Evolutionary conservation across 441 rosid species (phyloP), one percentile per base, ranked within the genome.

Genomic region (Mallotus japonicus): DNA sequence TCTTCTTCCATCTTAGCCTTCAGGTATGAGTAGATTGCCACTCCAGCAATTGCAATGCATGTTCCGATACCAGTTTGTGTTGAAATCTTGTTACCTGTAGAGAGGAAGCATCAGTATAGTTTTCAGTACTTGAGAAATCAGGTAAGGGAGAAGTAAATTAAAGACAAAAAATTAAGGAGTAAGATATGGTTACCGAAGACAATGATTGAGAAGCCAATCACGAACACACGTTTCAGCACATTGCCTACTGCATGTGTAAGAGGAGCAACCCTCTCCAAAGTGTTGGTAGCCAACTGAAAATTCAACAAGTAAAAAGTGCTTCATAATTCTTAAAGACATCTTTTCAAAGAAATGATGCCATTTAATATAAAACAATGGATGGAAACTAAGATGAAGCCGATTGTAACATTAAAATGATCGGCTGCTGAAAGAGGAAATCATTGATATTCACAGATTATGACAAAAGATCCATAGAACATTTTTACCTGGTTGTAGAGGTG

Each of bases 221-320:
- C 98, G 54, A 93, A 93, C 44, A 92, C 98, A 83, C 98, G 96
- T 79, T 93, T 93, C 85, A 93, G 86, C 79, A 93, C 98, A 80
- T 93, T 93, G 66, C 98, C 98, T 66, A 93, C 97, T 1, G 97
- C 98, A 73, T 93, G 98, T 12, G 98, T 93, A 54, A 91, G 93
- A 42, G 98, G 97, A 67, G 97, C 97, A 69, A 93, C 98, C 81
- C 98, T 85, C 87, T 94, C 98, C 83, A 94, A 83, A 28, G 98
- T 92, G 78, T 94, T 94, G 74, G 96, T 91, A 67, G 98, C 98
- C 91, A 93, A 54, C 97, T 93, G 85, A 70, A 75, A 71, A 63
- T 61, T 69, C 50, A 54, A 70, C 22, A 67, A 16, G 37, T 1
- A 62, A 15, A 63, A 53, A 15, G 20, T 12, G 69, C 32, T 68